These are phyloP conservation scores for Salvia hispanica DNA, from an alignment of 257 asterid genomes.

Conservation along the genomic window DNA sequence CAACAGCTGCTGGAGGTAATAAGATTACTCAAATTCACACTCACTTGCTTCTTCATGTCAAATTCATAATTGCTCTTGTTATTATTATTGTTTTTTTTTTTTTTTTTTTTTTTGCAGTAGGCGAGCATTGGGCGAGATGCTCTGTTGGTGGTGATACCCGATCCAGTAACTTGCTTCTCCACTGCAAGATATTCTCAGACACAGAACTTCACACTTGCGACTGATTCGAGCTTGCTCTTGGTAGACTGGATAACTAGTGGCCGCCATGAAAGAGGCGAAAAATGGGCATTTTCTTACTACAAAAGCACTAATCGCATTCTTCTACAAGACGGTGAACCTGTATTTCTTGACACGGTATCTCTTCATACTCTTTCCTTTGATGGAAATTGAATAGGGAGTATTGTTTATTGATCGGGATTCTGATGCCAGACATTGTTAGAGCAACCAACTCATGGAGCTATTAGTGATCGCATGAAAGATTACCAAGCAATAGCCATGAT, in stretches of 20 bases:
- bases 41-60: too few relatives aligned
- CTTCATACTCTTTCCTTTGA: background rate
- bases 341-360: conserved; percentile 83
- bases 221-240: conserved; percentile 73
- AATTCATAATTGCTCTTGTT: too few relatives aligned
- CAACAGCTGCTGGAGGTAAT: conserved; percentile 78
- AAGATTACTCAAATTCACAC: background rate
- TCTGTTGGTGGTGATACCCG: conserved; percentile 84
- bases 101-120: conserved; percentile 69
- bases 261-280: conserved; percentile 87
- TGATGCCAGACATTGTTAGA: conserved; percentile 65
- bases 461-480: conserved; percentile 69
- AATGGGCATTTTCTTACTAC: conserved; percentile 78
- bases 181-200: conserved; percentile 81
- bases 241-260: conserved; percentile 99
- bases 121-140: conserved; percentile 68
- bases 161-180: conserved; percentile 96
- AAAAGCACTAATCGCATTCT: conserved; percentile 79
- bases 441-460: conserved; percentile 52
- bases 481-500: conserved; percentile 88
- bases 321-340: conserved; percentile 51
- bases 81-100: conserved; percentile 35
- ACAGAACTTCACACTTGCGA: conserved; percentile 62
- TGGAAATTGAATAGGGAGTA: background rate
- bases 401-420: conserved; percentile 22